Conservation (phyloP, 139 green algal genomes). For the Chlamydomonas schloesseri region DNA sequence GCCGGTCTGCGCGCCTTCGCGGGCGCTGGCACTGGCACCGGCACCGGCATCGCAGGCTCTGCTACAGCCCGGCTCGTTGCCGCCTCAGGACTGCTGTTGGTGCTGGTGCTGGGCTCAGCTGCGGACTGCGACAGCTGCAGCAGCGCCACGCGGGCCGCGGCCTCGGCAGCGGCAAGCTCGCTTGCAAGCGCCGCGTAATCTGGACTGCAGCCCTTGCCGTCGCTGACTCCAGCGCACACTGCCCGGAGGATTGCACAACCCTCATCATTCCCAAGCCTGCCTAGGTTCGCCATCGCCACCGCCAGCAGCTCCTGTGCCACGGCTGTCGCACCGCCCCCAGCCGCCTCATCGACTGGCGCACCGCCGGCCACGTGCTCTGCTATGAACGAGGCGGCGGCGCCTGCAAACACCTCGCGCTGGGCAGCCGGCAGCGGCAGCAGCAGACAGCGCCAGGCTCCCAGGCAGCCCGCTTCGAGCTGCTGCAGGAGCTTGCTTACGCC, state of each 20-base stretch:
- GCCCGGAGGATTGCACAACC: not conserved
- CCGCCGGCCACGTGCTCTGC: conserved; percentile 39
- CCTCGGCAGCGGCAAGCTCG: conserved; percentile 22
- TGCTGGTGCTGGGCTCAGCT: not conserved
- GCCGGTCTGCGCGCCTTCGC: no score
- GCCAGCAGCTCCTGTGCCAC: conserved; percentile 7
- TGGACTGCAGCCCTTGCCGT: not conserved
- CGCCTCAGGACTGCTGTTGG: not conserved
- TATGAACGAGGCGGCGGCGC: conserved; percentile 29
- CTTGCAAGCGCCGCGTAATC: not conserved
- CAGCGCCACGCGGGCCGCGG: not conserved
- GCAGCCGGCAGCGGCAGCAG: conserved; percentile 32
- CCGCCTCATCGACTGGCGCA: no score
- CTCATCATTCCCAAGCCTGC: conserved; percentile 41
- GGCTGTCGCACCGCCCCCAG: no score
- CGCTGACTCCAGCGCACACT: not conserved
- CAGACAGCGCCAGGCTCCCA: conserved; percentile 77
- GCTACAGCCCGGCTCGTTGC: no score
- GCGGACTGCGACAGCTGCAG: not conserved
- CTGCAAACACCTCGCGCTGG: not conserved
- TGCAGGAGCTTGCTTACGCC: conserved; percentile 66
- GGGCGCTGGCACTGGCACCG: no score
- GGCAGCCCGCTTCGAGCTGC: conserved; percentile 67
- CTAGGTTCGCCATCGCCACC: conserved; percentile 3
- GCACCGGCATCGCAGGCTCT: no score